Percentiles rank a stretch among this genome's conserved stretches.
phyloP scores from a whole-genome alignment of 805 yeast species.

The Nakazawaea ernobii region DNA sequence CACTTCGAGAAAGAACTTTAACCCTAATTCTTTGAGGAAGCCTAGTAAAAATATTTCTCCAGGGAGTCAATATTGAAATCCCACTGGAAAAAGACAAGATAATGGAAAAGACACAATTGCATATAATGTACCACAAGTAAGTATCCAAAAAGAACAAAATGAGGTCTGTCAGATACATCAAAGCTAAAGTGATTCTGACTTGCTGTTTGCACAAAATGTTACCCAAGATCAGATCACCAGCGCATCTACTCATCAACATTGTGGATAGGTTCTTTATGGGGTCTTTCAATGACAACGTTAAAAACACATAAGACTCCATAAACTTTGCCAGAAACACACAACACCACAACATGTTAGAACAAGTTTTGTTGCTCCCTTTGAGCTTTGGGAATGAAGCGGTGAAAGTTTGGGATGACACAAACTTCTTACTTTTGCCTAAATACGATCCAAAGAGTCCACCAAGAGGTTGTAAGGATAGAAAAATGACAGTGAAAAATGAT shows the following conservation, averaged over 20 bases:
- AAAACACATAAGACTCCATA: conserved; percentile 46
- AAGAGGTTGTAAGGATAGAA: conserved; percentile 35
- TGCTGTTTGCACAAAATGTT: conserved; percentile 37
- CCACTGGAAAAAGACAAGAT: conserved; percentile 46
- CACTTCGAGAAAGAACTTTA: conserved; percentile 38
- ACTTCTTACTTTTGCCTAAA: conserved; percentile 17
- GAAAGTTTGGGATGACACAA: conserved; percentile 32
- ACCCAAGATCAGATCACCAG: conserved; percentile 36
- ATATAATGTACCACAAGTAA: conserved; percentile 51
- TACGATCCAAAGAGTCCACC: conserved; percentile 25
- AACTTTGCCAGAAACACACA: conserved; percentile 44
- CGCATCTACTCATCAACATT: conserved; percentile 37
- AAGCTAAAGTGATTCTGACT: conserved; percentile 31
- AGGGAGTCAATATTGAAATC: conserved; percentile 49
- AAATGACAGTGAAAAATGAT: conserved; percentile 35
- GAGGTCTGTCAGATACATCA: conserved; percentile 39
- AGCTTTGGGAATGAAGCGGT: conserved; percentile 38
- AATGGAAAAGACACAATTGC: conserved; percentile 47
- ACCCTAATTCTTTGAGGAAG: conserved; percentile 46
- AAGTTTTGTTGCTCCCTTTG: conserved; percentile 28
- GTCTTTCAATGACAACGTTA: conserved; percentile 47
- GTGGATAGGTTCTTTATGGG: conserved; percentile 42
- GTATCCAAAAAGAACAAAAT: conserved; percentile 50
- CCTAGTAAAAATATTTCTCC: conserved; percentile 49
- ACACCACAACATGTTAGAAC: conserved; percentile 43